A percentile compares a stretch with the other conserved stretches of the same genome.
phyloP scores from a whole-genome alignment of 176 grass and related monocot species.

The Oryza brachyantha region DNA sequence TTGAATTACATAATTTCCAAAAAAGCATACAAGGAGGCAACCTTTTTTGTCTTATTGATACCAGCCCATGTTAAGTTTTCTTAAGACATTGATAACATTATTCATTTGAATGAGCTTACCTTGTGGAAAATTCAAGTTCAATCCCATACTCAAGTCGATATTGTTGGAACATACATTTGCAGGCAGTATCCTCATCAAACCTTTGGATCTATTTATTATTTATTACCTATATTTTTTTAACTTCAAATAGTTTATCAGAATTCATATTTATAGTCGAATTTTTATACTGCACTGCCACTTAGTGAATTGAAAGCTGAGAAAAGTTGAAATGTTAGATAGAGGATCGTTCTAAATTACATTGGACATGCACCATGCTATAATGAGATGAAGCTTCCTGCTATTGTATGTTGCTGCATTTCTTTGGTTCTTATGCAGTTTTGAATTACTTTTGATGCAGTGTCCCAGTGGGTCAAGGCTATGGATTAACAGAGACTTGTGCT shows the following conservation, averaged over 20 bases:
- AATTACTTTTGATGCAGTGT: conserved; percentile 46
- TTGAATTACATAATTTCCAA: background rate
- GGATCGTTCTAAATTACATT: background rate
- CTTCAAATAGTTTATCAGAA: background rate
- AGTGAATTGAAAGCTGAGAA: conserved; percentile 5
- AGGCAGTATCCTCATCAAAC: background rate
- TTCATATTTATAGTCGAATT: background rate
- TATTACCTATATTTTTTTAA: background rate
- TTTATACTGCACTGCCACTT: background rate
- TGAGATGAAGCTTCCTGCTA: background rate
- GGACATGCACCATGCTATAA: background rate
- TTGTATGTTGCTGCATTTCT: conserved; percentile 1
- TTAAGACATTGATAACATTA: background rate
- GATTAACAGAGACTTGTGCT: conserved; percentile 88
- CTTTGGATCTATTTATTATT: background rate
- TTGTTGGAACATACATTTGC: background rate
- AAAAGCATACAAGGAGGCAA: background rate
- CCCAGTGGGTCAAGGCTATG: conserved; percentile 89
- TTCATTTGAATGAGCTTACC: background rate
- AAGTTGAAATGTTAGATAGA: background rate
- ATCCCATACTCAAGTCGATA: background rate
- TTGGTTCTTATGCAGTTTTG: conserved; percentile 17
- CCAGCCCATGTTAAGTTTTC: background rate
- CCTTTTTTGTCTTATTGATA: background rate
- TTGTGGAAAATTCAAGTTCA: background rate